phyloP scores from a whole-genome alignment of 2,329 filamentous ascomycete genomes.

The Hypoxylon sp. region DNA sequence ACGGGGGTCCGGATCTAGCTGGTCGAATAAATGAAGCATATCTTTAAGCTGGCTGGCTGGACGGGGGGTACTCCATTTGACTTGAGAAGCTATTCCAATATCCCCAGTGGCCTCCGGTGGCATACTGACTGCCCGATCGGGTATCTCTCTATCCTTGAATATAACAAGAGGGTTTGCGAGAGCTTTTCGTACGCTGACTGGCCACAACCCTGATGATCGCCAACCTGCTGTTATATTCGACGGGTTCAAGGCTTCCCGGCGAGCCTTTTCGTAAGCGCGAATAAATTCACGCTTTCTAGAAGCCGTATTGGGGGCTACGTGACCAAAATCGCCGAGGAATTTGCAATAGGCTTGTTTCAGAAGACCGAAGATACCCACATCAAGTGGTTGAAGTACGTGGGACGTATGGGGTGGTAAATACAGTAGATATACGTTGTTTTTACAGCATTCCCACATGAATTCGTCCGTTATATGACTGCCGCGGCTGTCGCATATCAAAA shows the following conservation, averaged over 20 bases:
- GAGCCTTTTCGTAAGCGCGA: neutral
- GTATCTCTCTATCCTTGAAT: neutral
- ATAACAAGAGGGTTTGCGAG: neutral
- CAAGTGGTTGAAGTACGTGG: neutral
- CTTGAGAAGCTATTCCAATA: neutral
- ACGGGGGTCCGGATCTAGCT: neutral
- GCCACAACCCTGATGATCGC: neutral
- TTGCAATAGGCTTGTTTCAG: neutral
- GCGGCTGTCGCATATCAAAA: neutral
- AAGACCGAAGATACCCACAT: neutral
- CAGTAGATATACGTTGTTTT: neutral
- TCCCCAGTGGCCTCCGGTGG: neutral
- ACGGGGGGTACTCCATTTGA: neutral
- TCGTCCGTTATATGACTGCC: slow-evolving; percentile 1
- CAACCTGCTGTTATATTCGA: neutral
- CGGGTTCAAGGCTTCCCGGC: neutral
- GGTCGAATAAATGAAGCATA: neutral
- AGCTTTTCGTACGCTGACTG: neutral
- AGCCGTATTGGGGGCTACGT: neutral
- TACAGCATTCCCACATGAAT: neutral
- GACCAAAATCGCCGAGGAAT: slow-evolving; percentile 1
- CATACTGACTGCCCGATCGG: neutral
- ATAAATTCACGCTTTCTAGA: neutral
- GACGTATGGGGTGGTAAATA: slow-evolving; percentile 1
- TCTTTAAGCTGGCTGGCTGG: neutral